A percentile compares a stretch with the other conserved stretches of the same genome.
Evolutionary conservation across 2,329 filamentous ascomycete genomes (phyloP).

Genomic region (Pseudopyricularia javanii): DNA sequence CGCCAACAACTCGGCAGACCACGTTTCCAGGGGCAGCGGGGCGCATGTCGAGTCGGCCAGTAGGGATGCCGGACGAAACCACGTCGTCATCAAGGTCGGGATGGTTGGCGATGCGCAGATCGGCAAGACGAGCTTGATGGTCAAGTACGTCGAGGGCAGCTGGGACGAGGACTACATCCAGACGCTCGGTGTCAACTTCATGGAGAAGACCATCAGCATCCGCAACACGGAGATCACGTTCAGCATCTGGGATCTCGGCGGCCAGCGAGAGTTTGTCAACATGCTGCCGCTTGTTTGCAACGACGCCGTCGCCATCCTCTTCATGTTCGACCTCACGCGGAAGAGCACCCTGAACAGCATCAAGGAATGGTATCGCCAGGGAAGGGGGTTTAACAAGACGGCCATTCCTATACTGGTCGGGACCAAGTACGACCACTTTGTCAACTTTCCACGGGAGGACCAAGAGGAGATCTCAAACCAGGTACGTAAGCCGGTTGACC

Average conservation of each 20-base stretch:
- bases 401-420: conserved; percentile 97
- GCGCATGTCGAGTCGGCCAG: conserved; percentile 21
- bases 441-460: conserved; percentile 94
- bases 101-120: conserved; percentile 99
- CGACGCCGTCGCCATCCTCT: conserved; percentile 93
- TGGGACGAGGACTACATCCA: conserved; percentile 99
- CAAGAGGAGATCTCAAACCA: conserved; percentile 98
- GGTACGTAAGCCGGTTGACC: conserved; percentile 31
- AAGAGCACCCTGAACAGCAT: conserved; percentile 99
- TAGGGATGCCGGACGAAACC: conserved; percentile 40
- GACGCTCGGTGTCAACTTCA: conserved; percentile 97
- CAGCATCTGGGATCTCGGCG: conserved; percentile 96
- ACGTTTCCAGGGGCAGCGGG: conserved; percentile 26
- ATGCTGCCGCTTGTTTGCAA: conserved; percentile 99
- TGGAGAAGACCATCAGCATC: conserved; percentile 99
- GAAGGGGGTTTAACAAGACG: conserved; percentile 97
- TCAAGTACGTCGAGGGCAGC: conserved; percentile 98
- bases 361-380: conserved; percentile 99
- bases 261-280: conserved; percentile 98
- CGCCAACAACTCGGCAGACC: conserved; percentile 29
- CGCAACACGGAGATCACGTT: conserved; percentile 99
- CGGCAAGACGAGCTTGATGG: conserved; percentile 97
- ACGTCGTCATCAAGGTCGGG: conserved; percentile 96
- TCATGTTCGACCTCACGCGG: conserved; percentile 98
- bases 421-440: conserved; percentile 98